Evolutionary conservation across 331 rosid species (phyloP), one percentile per base, ranked within the genome.

Genomic region (Malus hybrid): DNA sequence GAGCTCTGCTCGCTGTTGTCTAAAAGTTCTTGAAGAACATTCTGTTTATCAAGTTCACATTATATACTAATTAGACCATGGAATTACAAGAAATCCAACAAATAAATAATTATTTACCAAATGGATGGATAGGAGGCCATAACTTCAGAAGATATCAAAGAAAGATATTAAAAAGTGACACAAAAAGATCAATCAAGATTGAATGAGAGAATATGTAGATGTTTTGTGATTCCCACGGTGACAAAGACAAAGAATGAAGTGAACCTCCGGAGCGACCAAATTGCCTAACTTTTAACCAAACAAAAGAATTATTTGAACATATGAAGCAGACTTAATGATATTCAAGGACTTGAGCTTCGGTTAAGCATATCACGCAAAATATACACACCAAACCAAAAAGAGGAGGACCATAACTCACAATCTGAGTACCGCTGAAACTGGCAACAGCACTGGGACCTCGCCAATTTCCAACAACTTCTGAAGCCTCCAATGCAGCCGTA

Each of bases 401-500:
- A 71, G 58, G 66, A 63, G 72, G 79, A 79, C 74, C 26, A 39
- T 39, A 34, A 88, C 97, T 90, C 85, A 88, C 96, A 71, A 56
- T 80, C 61, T 79, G 86, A 66, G 84, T 57, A 68, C 68, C 75
- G 74, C 68, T 82, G 64, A 85, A 86, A 26, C 67, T 72, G 74
- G 89, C 84, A 20, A 88, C 84, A 70, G 90, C 82, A 72, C 61
- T 84, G 26, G 86, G 78, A 9, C 90, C 92, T 75, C 80, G 77
- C 99, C 99, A 95, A 62, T 83, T 63, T 68, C 99, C 99, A 80
- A 86, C 46, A 61, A 90, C 86, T 66, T 90, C 86, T 11, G 97
- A 88, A 81, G 91, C 91, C 71, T 73, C 46, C 85, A 81, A 46
- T 39, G 91, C 88, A 63, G 89, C 78, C 0, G 97, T 87, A 66